Evolutionary conservation across 176 grass and related monocot genomes (phyloP), one percentile per base, ranked within the genome.

Genomic region (Leersia perrieri): DNA sequence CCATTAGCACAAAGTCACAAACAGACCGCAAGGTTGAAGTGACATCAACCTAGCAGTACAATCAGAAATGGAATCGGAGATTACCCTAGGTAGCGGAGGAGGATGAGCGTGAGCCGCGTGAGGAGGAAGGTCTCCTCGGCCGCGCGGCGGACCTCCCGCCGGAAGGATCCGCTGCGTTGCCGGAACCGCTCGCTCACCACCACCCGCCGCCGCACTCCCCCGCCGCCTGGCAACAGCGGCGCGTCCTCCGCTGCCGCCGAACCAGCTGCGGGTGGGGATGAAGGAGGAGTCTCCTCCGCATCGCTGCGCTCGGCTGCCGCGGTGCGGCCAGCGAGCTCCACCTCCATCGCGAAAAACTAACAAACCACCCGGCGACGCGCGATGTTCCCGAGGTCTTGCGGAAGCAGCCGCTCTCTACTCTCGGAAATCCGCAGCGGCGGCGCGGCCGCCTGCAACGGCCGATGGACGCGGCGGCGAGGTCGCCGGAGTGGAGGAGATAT

Each of bases 31-130:
- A 36, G 6, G 27, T 61, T 45, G 8, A 67, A 70, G 10, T 23
- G 47, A 80, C 11, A 15, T 49, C 10, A 39, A 30, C 31, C 10
- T 66, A 74, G 34, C 1, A 60, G 53, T 61, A 69, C 40, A 32
- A 51, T 77, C 13, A 66, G 77, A 63, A 86, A 28, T 32, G 76
- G 60, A 68, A 65, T 7, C 3, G 10, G 62, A 10, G 42, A 58
- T 26, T 88, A 95, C 96, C 90, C 96, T 33, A 99, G 90, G 79
- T 99, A 99, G 68, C 96, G 92, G 72, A 99, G 96, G 31, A 99
- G 92, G 31, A 36, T 89, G 66, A 98, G 39, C 6, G 92, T 87
- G 81, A 98, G 86, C 25, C 95, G 86, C 13, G 92, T 98, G 74
- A 94, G 60, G 57, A 98, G 92, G 36, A 87, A 94, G 32, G 95